Evolutionary conservation across 768 basidiomycete genomes (phyloP).

Genomic region (Cubamyces sp.): DNA sequence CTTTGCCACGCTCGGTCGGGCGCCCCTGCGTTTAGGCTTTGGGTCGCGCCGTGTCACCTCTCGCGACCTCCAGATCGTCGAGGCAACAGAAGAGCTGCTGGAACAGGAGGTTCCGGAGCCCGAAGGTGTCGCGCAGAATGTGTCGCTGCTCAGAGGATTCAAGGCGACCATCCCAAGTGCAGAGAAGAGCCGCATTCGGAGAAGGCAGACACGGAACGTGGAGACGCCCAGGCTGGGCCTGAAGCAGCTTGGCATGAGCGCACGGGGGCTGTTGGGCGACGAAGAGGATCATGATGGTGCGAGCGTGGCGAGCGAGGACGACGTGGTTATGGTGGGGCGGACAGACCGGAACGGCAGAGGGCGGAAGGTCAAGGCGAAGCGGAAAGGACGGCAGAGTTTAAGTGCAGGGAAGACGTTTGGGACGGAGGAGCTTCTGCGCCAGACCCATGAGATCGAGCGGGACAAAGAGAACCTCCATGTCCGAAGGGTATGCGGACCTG

Average conservation of each 20-base stretch:
- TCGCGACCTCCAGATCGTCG: slow-evolving; percentile 81
- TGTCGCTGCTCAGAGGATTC: slow-evolving; percentile 88
- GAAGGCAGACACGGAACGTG: slow-evolving; percentile 80
- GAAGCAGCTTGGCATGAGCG: slow-evolving; percentile 77
- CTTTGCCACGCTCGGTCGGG: slow-evolving; percentile 81
- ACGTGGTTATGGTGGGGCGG: slow-evolving; percentile 61
- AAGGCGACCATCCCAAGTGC: slow-evolving; percentile 94
- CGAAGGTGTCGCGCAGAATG: slow-evolving; percentile 67
- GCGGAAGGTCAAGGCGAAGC: slow-evolving; percentile 45
- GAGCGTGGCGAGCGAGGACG: slow-evolving; percentile 76
- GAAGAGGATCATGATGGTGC: slow-evolving; percentile 53
- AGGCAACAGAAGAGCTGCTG: slow-evolving; percentile 80
- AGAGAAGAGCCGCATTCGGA: slow-evolving; percentile 72
- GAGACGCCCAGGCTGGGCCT: slow-evolving; percentile 77
- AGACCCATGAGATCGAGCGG: slow-evolving; percentile 81
- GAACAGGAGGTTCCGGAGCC: slow-evolving; percentile 73
- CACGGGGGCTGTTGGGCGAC: slow-evolving; percentile 70
- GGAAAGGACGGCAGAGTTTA: slow-evolving; percentile 66
- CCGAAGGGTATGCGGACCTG: slow-evolving; percentile 63
- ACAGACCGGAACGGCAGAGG: slow-evolving; percentile 18
- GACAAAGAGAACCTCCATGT: slow-evolving; percentile 96
- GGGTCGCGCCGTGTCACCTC: slow-evolving; percentile 74
- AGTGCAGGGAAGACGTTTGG: slow-evolving; percentile 73
- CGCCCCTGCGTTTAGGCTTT: slow-evolving; percentile 70
- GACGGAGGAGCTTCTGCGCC: slow-evolving; percentile 81